phyloP scores from a whole-genome alignment of 305 asterid genomes.

The Ilex paraguariensis region DNA sequence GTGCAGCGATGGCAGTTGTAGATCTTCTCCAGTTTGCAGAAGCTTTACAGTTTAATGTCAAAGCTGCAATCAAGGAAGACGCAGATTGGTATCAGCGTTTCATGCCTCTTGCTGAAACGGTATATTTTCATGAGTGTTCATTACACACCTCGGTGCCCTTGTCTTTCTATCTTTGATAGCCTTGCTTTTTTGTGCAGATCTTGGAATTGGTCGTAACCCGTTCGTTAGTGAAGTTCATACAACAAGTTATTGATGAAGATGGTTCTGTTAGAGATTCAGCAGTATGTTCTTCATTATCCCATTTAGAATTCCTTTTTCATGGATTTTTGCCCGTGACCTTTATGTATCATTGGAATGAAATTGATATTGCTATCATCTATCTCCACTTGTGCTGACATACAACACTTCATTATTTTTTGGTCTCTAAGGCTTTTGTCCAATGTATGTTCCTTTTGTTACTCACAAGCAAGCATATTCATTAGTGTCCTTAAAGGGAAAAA shows the following conservation, averaged over 20 bases:
- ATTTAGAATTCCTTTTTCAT: neutral
- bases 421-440: too few relatives aligned
- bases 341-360: too few relatives aligned
- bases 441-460: too few relatives aligned
- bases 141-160: slow-evolving; percentile 1
- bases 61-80: slow-evolving; percentile 80
- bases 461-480: neutral
- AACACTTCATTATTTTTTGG: too few relatives aligned
- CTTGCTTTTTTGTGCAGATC: slow-evolving; percentile 45
- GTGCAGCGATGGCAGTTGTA: slow-evolving; percentile 70
- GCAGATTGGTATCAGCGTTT: slow-evolving; percentile 63
- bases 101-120: slow-evolving; percentile 89
- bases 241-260: slow-evolving; percentile 83
- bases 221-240: slow-evolving; percentile 56
- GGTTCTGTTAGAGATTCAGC: slow-evolving; percentile 97
- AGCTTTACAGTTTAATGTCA: slow-evolving; percentile 61
- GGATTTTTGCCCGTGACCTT: neutral
- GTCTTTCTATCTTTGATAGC: slow-evolving; percentile 16
- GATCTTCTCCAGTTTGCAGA: slow-evolving; percentile 58
- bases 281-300: slow-evolving; percentile 38
- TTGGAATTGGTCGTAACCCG: slow-evolving; percentile 53
- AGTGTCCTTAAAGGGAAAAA: neutral
- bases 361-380: too few relatives aligned
- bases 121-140: slow-evolving; percentile 13
- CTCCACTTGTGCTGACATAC: too few relatives aligned